Base-by-base conservation (phyloP, 495 filamentous ascomycete genomes). In the Penicillium desertorum region DNA sequence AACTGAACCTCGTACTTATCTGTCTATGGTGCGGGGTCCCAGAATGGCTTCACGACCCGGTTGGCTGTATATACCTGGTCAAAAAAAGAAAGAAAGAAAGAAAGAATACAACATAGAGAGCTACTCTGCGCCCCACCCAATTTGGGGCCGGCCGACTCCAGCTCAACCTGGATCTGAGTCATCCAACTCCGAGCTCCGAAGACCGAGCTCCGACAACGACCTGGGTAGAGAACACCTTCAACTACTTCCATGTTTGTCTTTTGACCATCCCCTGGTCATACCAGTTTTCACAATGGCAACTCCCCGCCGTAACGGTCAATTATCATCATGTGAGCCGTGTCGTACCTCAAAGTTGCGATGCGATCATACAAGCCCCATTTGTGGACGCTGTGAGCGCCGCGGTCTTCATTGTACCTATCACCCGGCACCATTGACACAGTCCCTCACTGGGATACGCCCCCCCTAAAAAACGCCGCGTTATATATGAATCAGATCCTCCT, bases 321-420 rank as follows among this genome's bases (percentile, higher is more conserved):
- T 68, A 27, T 68, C 71, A 43, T 76, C 74, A 0, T 80, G 76
- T 51, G 72, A 79, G 66, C 71, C 76, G 19, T 79, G 76, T 47
- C 70, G 76, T 4, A 77, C 70, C 56, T 70, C 71, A 11, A 78
- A 79, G 53, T 54, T 78, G 19, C 67, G 72, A 42, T 78, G 75
- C 52, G 72, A 78, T 47, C 76, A 78, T 34, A 32, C 44, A 10
- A 56, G 59, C 17, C 77, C 58, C 11, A 59, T 48, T 14, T 73
- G 64, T 60, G 64, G 62, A 42, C 65, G 53, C 54, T 75, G 62
- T 57, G 46, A 48, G 0, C 60, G 61, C 12, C 62, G 71, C 17
- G 58, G 61, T 14, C 57, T 64, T 8, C 32, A 45, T 5, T 74
- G 71, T 53, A 45, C 62, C 22, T 73, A 74, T 37, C 71, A 76